Conservation (phyloP, 2,329 filamentous ascomycete genomes). For the Colletotrichum noveboracense region DNA sequence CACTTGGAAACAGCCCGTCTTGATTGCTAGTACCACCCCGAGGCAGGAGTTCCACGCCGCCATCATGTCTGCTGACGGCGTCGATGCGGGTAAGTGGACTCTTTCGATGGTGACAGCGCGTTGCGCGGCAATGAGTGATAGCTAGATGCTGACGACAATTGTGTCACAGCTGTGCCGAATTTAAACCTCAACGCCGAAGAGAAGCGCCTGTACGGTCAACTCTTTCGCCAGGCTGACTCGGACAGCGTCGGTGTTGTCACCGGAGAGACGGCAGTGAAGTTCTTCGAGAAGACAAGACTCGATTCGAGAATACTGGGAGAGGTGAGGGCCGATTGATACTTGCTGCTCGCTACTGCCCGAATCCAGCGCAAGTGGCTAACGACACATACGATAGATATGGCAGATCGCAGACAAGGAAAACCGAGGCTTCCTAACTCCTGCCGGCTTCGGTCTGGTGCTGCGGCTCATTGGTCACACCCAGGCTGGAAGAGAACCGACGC, state of each 20-base stretch:
- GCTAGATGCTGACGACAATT: constrained; percentile 15
- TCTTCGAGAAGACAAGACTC: constrained; percentile 95
- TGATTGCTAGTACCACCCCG: neutral
- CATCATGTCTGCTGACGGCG: constrained; percentile 20
- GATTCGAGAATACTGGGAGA: constrained; percentile 86
- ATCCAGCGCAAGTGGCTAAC: neutral
- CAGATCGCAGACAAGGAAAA: constrained; percentile 98
- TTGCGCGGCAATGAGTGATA: neutral
- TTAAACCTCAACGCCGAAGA: constrained; percentile 90
- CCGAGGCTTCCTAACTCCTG: constrained; percentile 87
- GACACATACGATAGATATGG: constrained; percentile 75
- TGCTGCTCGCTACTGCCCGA: neutral
- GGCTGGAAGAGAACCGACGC: constrained; percentile 79
- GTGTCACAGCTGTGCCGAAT: constrained; percentile 60
- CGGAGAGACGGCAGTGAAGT: constrained; percentile 93
- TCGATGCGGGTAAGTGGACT: constrained; percentile 13
- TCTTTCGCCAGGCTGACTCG: constrained; percentile 91
- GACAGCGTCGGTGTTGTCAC: constrained; percentile 93
- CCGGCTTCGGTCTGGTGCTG: constrained; percentile 91
- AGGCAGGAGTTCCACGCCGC: neutral
- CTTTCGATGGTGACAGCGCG: neutral
- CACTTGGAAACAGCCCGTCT: neutral
- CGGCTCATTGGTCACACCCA: constrained; percentile 96
- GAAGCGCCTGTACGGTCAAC: constrained; percentile 90
- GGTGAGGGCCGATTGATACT: constrained; percentile 54